Base-by-base conservation (phyloP, 805 yeast species). In the Pichia heedii region DNA sequence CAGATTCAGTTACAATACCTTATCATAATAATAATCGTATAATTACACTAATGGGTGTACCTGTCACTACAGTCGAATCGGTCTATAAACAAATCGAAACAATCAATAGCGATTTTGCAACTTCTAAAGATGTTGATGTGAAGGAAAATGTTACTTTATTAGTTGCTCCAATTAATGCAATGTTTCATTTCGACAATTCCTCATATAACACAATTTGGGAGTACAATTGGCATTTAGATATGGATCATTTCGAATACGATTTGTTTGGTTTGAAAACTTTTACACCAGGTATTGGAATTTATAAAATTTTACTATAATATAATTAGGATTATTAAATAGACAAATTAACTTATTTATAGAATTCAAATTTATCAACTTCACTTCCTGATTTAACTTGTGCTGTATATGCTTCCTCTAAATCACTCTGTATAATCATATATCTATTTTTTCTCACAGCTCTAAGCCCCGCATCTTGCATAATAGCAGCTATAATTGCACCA, bases 381-480 rank as follows among this genome's bases (percentile, higher is more conserved):
- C 80, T 78, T 44, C 95, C 95, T 3, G 95, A 76, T 73, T 93
- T 93, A 51, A 94, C 98, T 73, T 93, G 98, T 33, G 95, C 69
- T 43, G 95, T 84, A 69, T 93, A 93, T 7, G 98, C 98, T 69
- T 93, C 99, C 64, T 93, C 99, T 61, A 93, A 72, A 69, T 93
- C 99, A 60, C 82, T 81, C 68, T 93, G 97, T 58, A 94, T 71
- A 52, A 93, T 94, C 66, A 93, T 95, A 64, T 94, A 93, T 68
- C 99, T 78, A 66, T 93, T 93, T 70, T 90, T 93, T 70, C 99
- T 84, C 38, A 93, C 97, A 2, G 99, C 99, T 55, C 98, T 79
- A 54, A 93, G 75, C 53, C 99, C 99, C 24, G 99, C 99, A 68
- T 94, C 99, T 74, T 93, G 99, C 98, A 93, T 93, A 54, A 93